Base-by-base conservation (phyloP, 805 yeast species). In the Candida nonsorbophila region DNA sequence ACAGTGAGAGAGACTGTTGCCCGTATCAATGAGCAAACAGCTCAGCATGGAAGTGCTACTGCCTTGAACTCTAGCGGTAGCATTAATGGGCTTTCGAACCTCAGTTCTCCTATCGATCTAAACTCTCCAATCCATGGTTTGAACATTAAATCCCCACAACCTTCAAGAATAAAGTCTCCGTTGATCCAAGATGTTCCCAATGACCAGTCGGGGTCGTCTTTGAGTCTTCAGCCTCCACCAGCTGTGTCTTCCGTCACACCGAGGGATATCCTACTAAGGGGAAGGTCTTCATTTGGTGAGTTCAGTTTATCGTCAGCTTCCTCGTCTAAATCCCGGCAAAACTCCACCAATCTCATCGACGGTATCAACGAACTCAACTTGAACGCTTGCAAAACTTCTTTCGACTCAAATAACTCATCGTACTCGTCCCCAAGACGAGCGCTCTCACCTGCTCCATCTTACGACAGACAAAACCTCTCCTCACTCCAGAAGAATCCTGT, bases 1-100 rank as follows among this genome's bases (percentile, higher is more conserved):
- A 64, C 80, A 2, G 84, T 88, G 3, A 59, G 68, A 14, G 76
- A 77, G 20, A 80, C 92, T 0, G 69, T 86, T 2, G 53, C 58
- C 20, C 73, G 69, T 41, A 79, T 74, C 8, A 60, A 62, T 30
- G 74, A 58, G 24, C 56, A 55, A 7, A 21, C 38, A 22, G 16
- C 33, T 3, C 36, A 41, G 20, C 48, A 41, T 18, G 29, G 25
- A 36, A n/a, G 14, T 14, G 30, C 14, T 30, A 24, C 9, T 12
- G 7, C 21, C 7, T 32, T 36, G n/a, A 20, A 23, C 9, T 12
- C 30, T 11, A 36, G 33, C 21, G 26, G 34, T 13, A 36, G 37
- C 16, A 21, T 30, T n/a, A 37, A 35, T 20, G 17, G n/a, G n/a
- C 8, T n/a, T 9, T 15, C 10, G 20, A 18, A 18, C 10, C 10